Evolutionary conservation across 2,329 filamentous ascomycete species (phyloP), one percentile per base, ranked within the genome.

Genomic region (Aspergillus sp.): DNA sequence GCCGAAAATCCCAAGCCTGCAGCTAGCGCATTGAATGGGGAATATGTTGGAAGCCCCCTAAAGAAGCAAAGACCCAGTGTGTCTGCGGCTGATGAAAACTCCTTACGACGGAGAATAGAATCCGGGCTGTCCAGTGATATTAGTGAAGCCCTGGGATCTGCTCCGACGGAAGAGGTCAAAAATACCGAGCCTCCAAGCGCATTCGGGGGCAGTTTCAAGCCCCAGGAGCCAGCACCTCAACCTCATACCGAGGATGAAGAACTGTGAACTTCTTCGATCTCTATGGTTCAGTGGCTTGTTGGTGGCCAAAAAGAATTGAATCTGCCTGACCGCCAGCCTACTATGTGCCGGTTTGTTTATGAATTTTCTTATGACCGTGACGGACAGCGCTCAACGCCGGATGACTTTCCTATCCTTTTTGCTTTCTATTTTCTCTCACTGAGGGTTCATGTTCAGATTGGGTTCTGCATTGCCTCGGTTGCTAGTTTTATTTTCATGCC

Each of bases 31-130:
- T 46, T 61, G 27, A 64, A 65, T 36, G 62, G 59, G 30, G 62
- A 61, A 26, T 69, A 69, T 39, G 49, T 72, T 4, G 71, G 70
- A 6, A 74, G 71, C 48, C 71, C 71, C 0, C 49, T 74, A 51
- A 74, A 74, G 52, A 71, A 72, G 54, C 69, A 72, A 40, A 62
- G 70, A 30, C 67, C 70, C 3, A 72, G 69, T 44, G 65, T 72
- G 13, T 71, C 69, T 8, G 63, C 64, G 27, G 61, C 67, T 10
- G 69, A 72, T 38, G 65, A 68, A 39, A 61, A 66, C 33, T 59
- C 64, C 6, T 51, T 72, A 38, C 61, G 67, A 33, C 62, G 61
- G 44, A 61, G 70, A 31, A 62, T 73, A 33, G 68, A 58, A n/a
- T 56, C 66, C 5, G 64, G 62, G 9, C 49, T 70, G 10, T 64